phyloP scores from a whole-genome alignment of 179 eudicot species.

The Spergularia azorica region DNA sequence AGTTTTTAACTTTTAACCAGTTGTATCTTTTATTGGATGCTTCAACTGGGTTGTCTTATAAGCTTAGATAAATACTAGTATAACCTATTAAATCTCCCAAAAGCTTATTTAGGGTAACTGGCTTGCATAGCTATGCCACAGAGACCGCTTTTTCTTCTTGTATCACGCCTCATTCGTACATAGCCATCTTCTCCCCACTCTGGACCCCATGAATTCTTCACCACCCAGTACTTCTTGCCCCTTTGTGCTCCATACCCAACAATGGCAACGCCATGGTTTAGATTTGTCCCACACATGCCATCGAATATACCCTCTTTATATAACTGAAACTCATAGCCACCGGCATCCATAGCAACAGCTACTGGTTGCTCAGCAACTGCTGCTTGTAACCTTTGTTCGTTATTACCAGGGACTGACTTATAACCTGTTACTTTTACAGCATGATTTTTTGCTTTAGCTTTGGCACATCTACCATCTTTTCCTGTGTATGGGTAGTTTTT shows the following conservation, averaged over 20 bases:
- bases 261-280: conserved; percentile 55
- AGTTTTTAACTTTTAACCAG: background rate
- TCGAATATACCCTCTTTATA: conserved; percentile 46
- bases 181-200: conserved; percentile 59
- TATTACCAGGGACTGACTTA: conserved; percentile 23
- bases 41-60: background rate
- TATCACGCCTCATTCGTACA: conserved; percentile 41
- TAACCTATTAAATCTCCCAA: background rate
- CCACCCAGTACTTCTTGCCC: conserved; percentile 44
- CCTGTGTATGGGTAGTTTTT: conserved; percentile 49
- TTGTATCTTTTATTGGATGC: background rate
- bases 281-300: conserved; percentile 40
- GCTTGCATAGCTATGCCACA: conserved; percentile 58
- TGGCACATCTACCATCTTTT: conserved; percentile 36
- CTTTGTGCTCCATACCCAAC: conserved; percentile 58
- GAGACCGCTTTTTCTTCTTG: conserved; percentile 30
- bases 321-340: conserved; percentile 44
- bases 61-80: background rate
- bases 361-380: conserved; percentile 59
- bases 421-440: conserved; percentile 41
- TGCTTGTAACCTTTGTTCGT: conserved; percentile 38
- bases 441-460: conserved; percentile 16
- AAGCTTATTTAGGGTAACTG: conserved; percentile 47
- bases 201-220: conserved; percentile 61
- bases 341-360: conserved; percentile 59